Base-by-base conservation (phyloP, 345 rosid genomes). In the Microthlaspi erraticum region DNA sequence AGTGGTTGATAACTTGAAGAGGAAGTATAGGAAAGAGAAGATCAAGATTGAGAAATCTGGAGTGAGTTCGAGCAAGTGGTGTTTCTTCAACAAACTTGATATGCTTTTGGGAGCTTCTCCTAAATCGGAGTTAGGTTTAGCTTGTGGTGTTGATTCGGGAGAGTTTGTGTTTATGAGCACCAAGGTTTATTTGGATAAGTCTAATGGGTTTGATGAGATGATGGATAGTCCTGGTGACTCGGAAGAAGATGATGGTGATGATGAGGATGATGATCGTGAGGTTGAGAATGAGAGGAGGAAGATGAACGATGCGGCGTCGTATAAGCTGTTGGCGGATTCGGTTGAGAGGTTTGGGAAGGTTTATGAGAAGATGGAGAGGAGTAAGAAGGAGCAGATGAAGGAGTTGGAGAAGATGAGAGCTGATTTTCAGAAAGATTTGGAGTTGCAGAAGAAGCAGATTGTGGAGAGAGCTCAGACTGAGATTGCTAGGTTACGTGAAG, bases 1-100 rank as follows among this genome's bases (percentile, higher is more conserved):
- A 66, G 88, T 93, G 34, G 70, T 95, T 75, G 99, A 95, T 76
- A 83, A 87, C 0, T 74, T 95, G 83, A 95, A 95, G 86, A 92
- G 92, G 81, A 95, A 90, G 86, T 95, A 92, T 54, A 88, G 88
- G 78, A 90, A 92, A 78, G 98, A 95, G 83, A 95, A 82, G 85
- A 57, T 42, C 36, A 87, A 72, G 76, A 13, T 80, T 17, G 93
- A 83, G 74, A 68, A 73, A 52, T 64, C 78, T 0, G 82, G 85
- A 2, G 73, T 74, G 20, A 64, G 65, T 54, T 65, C 82, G 11
- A 88, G 85, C 83, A 90, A 84, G 56, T 95, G 98, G 99, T 78
- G 82, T n/a, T 92, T 84, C 71, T 92, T 86, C 81, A 86, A 79
- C 73, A 92, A 91, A 80, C 68, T 95, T 94, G 96, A 90, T 80